Conservation (phyloP, 441 rosid genomes). For the Pelargonium myrrhifolium region DNA sequence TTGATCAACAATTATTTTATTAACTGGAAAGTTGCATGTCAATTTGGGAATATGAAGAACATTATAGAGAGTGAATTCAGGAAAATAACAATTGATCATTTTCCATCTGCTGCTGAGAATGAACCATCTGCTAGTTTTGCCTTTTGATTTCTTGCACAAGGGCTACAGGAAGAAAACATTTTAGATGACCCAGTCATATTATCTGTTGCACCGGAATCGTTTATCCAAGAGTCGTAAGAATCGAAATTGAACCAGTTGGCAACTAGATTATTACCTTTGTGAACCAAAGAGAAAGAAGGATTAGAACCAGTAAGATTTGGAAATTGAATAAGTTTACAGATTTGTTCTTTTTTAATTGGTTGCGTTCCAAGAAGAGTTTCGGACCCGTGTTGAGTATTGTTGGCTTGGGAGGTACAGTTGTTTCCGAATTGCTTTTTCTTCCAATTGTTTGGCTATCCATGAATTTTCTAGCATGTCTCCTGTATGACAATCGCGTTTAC, state of each 20-base stretch:
- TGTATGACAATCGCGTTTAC: too few relatives aligned
- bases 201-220: neutral
- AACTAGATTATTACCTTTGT: neutral
- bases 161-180: neutral
- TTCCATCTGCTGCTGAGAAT: neutral
- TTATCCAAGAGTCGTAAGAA: neutral
- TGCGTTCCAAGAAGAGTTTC: neutral
- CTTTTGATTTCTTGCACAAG: neutral
- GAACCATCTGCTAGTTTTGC: neutral
- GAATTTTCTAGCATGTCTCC: constrained; percentile 1
- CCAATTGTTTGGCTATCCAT: neutral
- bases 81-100: neutral
- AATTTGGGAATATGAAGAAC: neutral
- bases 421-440: neutral
- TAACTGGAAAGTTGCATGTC: neutral
- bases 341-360: neutral
- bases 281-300: neutral
- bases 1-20: neutral
- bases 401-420: neutral
- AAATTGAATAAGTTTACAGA: too few relatives aligned
- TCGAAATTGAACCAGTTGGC: neutral
- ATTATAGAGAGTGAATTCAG: neutral
- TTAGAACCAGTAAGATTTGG: too few relatives aligned
- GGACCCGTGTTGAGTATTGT: neutral
- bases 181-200: neutral